Conservation (phyloP, 306 rosid species). For the Mucuna pruriens region DNA sequence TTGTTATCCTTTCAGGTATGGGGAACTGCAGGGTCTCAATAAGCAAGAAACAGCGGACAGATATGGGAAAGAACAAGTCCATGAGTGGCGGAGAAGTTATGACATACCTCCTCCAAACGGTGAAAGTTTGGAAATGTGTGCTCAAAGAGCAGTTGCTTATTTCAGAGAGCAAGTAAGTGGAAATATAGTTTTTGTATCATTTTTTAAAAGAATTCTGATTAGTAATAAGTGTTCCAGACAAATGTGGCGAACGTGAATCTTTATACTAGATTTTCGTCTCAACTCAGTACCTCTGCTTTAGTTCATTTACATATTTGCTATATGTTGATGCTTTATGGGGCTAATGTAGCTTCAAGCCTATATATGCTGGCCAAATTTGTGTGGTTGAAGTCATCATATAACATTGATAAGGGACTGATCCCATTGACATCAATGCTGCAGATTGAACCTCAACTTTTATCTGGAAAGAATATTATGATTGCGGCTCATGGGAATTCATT, state of each 20-base stretch:
- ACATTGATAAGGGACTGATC: conserved; percentile 42
- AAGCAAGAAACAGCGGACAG: conserved; percentile 98
- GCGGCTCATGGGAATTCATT: conserved; percentile 98
- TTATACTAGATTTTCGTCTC: conserved; percentile 11
- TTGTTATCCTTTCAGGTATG: conserved; percentile 73
- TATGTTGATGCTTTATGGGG: conserved; percentile 26
- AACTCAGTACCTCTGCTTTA: not conserved
- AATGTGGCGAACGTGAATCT: not conserved
- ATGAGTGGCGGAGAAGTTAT: conserved; percentile 97
- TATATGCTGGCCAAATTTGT: conserved; percentile 14
- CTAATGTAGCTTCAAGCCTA: not conserved
- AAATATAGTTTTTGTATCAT: not conserved
- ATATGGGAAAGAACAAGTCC: conserved; percentile 97
- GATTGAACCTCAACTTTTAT: conserved; percentile 89
- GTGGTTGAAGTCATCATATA: conserved; percentile 17
- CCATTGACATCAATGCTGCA: conserved; percentile 46
- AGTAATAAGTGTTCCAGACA: conserved; percentile 12
- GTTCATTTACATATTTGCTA: not conserved
- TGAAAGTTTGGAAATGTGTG: conserved; percentile 99
- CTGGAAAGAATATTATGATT: conserved; percentile 96
- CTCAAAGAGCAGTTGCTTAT: conserved; percentile 98
- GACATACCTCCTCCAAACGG: conserved; percentile 97
- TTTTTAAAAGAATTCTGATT: not conserved
- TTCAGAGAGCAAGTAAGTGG: conserved; percentile 78
- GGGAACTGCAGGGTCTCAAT: conserved; percentile 96